These are phyloP conservation scores for Periconia sp. DNA, from an alignment of 2,329 filamentous ascomycete genomes.

Conservation along the genomic window DNA sequence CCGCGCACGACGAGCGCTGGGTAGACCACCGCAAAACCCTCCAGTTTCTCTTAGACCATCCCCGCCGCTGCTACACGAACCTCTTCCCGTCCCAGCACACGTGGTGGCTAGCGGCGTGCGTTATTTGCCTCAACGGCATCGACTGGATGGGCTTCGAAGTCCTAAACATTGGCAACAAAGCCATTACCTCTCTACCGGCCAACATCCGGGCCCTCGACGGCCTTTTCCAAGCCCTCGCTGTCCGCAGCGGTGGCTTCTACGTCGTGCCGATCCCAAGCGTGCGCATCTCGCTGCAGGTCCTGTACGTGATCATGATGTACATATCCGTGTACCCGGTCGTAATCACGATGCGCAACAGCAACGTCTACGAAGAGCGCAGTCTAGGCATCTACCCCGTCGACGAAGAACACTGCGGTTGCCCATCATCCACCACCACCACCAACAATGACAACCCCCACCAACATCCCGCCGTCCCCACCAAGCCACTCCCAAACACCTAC, in stretches of 20 bases:
- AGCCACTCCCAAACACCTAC: constrained; percentile 24
- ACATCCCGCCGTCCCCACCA: constrained; percentile 2
- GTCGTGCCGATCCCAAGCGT: constrained; percentile 53
- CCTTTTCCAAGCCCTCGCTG: constrained; percentile 60
- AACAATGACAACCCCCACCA: constrained; percentile 13
- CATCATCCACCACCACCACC: neutral
- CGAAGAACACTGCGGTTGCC: constrained; percentile 12
- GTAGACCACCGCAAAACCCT: constrained; percentile 48
- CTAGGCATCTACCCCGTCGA: constrained; percentile 60
- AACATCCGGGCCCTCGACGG: constrained; percentile 57
- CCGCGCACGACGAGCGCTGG: constrained; percentile 44
- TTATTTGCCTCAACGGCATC: constrained; percentile 56
- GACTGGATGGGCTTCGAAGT: constrained; percentile 57
- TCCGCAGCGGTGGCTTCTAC: constrained; percentile 54
- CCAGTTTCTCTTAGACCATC: constrained; percentile 63
- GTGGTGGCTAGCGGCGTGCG: constrained; percentile 57
- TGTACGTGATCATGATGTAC: constrained; percentile 66
- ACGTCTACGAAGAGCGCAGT: constrained; percentile 62
- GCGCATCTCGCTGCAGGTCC: constrained; percentile 59
- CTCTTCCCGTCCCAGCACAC: constrained; percentile 62
- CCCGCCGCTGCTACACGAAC: constrained; percentile 62
- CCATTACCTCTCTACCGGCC: constrained; percentile 49
- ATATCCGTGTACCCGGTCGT: constrained; percentile 64
- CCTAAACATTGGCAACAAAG: constrained; percentile 58
- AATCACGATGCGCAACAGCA: constrained; percentile 62